Conservation (phyloP, 2,329 filamentous ascomycete genomes). For the Graphiopsis chlorocephala region DNA sequence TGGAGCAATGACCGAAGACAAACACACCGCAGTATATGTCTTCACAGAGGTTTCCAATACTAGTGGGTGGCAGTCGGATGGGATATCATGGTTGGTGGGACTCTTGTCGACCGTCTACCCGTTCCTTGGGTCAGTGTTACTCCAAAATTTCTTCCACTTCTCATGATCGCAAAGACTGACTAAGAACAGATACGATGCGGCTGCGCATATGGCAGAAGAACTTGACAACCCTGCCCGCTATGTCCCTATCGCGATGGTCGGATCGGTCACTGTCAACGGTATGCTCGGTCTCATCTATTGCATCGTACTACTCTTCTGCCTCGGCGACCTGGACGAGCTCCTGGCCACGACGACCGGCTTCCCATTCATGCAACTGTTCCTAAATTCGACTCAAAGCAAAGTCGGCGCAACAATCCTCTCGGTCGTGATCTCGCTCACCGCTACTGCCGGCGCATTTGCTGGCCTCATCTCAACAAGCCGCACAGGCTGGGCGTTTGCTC, state of each 20-base stretch:
- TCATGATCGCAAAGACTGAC: neutral
- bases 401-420: slow-evolving; percentile 33
- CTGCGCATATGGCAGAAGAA: slow-evolving; percentile 37
- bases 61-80: slow-evolving; percentile 44
- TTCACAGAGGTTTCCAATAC: slow-evolving; percentile 43
- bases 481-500: slow-evolving; percentile 34
- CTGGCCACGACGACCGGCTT: slow-evolving; percentile 25
- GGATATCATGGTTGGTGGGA: slow-evolving; percentile 46
- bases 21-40: slow-evolving; percentile 40
- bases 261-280: slow-evolving; percentile 21
- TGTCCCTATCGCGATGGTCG: slow-evolving; percentile 27
- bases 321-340: slow-evolving; percentile 28
- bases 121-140: slow-evolving; percentile 19
- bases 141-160: neutral
- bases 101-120: slow-evolving; percentile 31
- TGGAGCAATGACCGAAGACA: slow-evolving; percentile 30
- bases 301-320: slow-evolving; percentile 35
- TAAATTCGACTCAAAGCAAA: slow-evolving; percentile 32
- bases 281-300: slow-evolving; percentile 25
- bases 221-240: slow-evolving; percentile 24
- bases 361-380: slow-evolving; percentile 38
- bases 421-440: slow-evolving; percentile 31
- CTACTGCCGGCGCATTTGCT: slow-evolving; percentile 37
- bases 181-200: slow-evolving; percentile 34
- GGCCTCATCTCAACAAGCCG: slow-evolving; percentile 38